Evolutionary conservation across 306 rosid genomes (phyloP).

Genomic region (Vicia sativa): DNA sequence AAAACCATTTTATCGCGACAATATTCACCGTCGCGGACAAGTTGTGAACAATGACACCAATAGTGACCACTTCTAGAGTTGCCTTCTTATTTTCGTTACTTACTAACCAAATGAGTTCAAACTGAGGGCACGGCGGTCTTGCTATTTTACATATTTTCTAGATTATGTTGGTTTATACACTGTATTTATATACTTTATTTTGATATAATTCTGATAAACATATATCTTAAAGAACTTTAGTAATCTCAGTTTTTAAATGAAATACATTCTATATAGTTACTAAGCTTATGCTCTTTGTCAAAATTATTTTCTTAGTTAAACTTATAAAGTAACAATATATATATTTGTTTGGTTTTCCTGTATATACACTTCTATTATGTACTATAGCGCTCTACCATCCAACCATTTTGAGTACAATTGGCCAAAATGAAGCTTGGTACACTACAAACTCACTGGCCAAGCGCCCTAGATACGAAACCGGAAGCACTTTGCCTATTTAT

Average conservation of each 20-base stretch:
- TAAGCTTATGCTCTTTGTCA: conserved; percentile 43
- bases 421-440: conserved; percentile 98
- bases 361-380: conserved; percentile 67
- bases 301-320: conserved; percentile 59
- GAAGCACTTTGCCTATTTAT: conserved; percentile 87
- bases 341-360: conserved; percentile 64
- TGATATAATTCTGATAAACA: conserved; percentile 22
- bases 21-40: too few relatives aligned
- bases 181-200: conserved; percentile 23
- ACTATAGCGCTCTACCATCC: conserved; percentile 91
- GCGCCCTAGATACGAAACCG: conserved; percentile 91
- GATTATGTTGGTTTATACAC: conserved; percentile 19
- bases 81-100: conserved; percentile 22
- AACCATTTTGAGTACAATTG: conserved; percentile 79
- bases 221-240: conserved; percentile 32
- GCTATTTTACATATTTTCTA: conserved; percentile 32
- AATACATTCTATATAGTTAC: conserved; percentile 42
- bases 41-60: background rate
- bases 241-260: conserved; percentile 27
- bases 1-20: too few relatives aligned
- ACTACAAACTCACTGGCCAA: conserved; percentile 80
- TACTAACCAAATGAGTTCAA: conserved; percentile 17
- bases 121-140: conserved; percentile 3
- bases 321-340: conserved; percentile 65
- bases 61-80: background rate